These are phyloP conservation scores for Coprinellus micaceus DNA, from an alignment of 768 basidiomycete genomes.

Conservation along the genomic window DNA sequence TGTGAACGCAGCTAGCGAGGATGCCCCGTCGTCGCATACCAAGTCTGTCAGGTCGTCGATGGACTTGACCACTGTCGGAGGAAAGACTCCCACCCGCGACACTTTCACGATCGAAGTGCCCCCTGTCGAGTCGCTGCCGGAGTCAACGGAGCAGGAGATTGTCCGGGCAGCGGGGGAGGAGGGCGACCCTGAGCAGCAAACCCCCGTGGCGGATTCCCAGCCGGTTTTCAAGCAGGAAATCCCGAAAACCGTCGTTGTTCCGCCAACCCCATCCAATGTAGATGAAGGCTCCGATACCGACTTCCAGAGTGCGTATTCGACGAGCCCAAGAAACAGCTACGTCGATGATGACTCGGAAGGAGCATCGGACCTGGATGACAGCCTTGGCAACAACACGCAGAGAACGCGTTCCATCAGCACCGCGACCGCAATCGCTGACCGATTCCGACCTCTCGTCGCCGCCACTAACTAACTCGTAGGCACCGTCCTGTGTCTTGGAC, in stretches of 20 bases:
- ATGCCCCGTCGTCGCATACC: constrained; percentile 14
- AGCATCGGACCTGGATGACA: constrained; percentile 21
- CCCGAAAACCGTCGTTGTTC: constrained; percentile 14
- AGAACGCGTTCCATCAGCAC: constrained; percentile 57
- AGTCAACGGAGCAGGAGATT: constrained; percentile 29
- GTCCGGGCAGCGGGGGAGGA: constrained; percentile 19
- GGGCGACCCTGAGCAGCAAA: background rate
- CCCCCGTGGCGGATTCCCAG: constrained; percentile 12
- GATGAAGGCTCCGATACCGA: constrained; percentile 82
- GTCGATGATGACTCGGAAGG: constrained; percentile 40
- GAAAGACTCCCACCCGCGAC: constrained; percentile 39
- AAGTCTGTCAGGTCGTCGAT: constrained; percentile 17
- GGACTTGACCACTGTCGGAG: constrained; percentile 24
- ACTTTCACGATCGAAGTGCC: constrained; percentile 28
- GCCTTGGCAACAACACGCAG: background rate
- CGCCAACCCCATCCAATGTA: constrained; percentile 33
- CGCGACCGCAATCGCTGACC: constrained; percentile 35
- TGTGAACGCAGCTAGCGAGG: constrained; percentile 20
- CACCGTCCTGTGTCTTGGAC: too few species aligned
- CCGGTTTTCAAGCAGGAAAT: background rate
- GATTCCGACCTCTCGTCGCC: constrained; percentile 21
- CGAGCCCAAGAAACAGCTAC: constrained; percentile 67
- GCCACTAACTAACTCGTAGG: background rate
- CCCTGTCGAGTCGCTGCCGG: constrained; percentile 29
- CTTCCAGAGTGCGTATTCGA: constrained; percentile 83